Percentiles rank a stretch among this genome's conserved stretches.
These are phyloP conservation scores for Trametes polyzona DNA, from an alignment of 1,284 basidiomycete species.

Conservation along the genomic window DNA sequence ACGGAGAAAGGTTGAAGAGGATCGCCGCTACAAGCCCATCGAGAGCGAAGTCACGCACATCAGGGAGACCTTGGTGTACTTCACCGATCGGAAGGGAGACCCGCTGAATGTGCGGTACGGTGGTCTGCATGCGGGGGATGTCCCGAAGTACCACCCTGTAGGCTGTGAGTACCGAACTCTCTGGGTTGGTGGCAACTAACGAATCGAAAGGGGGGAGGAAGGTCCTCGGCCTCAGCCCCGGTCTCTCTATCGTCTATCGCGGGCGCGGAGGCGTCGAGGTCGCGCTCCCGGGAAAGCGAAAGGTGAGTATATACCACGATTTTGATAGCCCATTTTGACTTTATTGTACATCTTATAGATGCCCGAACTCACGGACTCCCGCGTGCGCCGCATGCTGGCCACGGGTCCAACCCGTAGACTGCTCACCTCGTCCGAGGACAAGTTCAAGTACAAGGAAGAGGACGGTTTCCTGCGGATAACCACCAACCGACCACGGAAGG, in stretches of 20 bases:
- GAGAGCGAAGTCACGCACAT: not conserved
- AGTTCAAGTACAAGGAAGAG: conserved; percentile 57
- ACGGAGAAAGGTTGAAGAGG: conserved; percentile 42
- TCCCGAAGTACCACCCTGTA: conserved; percentile 68
- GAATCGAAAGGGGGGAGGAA: conserved; percentile 64
- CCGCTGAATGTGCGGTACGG: conserved; percentile 71
- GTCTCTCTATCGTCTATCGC: conserved; percentile 51
- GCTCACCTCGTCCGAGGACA: conserved; percentile 38
- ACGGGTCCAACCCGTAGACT: conserved; percentile 53
- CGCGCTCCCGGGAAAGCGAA: conserved; percentile 49
- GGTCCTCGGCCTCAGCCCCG: conserved; percentile 60
- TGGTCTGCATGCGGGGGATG: conserved; percentile 61
- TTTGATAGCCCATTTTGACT: not conserved
- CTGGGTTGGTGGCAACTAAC: conserved; percentile 49
- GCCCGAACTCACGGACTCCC: conserved; percentile 58
- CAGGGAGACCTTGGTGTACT: conserved; percentile 47
- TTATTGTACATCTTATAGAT: conserved; percentile 40
- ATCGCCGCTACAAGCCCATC: conserved; percentile 24
- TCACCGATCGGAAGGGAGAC: conserved; percentile 74
- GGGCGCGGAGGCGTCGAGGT: conserved; percentile 65
- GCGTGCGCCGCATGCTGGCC: conserved; percentile 53
- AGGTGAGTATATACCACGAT: conserved; percentile 42
- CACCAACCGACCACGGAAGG: conserved; percentile 36
- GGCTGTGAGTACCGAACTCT: conserved; percentile 47
- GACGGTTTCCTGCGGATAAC: conserved; percentile 68